Base-by-base conservation (phyloP, 192 early-diverging fungal species). In the Lunasporangiospora selenospora region DNA sequence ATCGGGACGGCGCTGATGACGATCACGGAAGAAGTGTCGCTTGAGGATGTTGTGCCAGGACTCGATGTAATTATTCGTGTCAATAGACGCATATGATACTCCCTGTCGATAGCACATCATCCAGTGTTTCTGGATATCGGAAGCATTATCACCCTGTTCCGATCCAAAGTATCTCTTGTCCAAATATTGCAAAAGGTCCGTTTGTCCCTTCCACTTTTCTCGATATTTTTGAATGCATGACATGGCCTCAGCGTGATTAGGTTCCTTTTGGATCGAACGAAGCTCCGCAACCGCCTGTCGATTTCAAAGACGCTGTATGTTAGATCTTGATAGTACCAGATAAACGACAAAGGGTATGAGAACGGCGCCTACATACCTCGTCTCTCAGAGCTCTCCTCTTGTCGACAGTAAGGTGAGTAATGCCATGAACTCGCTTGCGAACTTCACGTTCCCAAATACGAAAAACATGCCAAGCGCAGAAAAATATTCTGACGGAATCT, bases 21-120 rank as follows among this genome's bases (percentile, higher is more conserved):
- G 37, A 30, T 50, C 58, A n/a, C 21, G 29, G 19, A 61, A 61
- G 27, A 61, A 60, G 31, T 60, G 46, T 10, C 27, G 18, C 44
- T 58, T 61, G 26, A 61, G 34, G 18, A 30, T 41, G 32, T 61
- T 61, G 27, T 61, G 48, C 46, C 58, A 60, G 6, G 58, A 60
- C 46, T 60, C 45, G 31, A 49, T 48, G 36, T 48, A 60, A 46
- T 60, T 60, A 24, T 49, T 60, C 8, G 58, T 49, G 5, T 60
- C 46, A 26, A 60, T 60, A 2, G 26, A 15, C 13, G 58, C 27
- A 19, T 48, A 60, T 1, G 58, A 49, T 16, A 47, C 21, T 13
- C 40, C 29, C 46, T 44, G 27, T 2, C 53, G 37, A 26, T 41
- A 43, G 39, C 53, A 55, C 8, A 43, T 15, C 53, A 55, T 55